phyloP scores from a whole-genome alignment of 2,329 filamentous ascomycete species.

The Talaromyces marneffei region DNA sequence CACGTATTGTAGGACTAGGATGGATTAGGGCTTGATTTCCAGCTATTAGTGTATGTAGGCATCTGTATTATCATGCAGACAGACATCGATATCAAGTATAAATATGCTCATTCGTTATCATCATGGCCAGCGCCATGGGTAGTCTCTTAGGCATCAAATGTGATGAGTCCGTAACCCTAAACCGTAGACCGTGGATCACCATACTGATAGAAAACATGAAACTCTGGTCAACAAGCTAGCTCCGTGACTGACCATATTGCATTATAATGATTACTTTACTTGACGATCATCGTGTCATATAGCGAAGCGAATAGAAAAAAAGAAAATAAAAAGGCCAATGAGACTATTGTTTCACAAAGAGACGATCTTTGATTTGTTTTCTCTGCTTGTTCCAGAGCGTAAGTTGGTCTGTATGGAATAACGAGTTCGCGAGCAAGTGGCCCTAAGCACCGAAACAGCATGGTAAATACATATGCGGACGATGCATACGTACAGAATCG shows the following conservation, averaged over 20 bases:
- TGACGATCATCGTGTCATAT: neutral
- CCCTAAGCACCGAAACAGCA: neutral
- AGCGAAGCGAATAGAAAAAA: neutral
- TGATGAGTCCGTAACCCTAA: neutral
- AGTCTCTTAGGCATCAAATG: neutral
- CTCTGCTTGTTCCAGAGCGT: neutral
- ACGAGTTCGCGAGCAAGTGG: neutral
- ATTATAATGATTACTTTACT: neutral
- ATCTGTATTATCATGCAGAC: neutral
- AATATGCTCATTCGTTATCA: neutral
- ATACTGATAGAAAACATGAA: neutral
- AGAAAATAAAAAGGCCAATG: neutral
- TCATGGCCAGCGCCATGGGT: neutral
- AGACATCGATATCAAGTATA: neutral
- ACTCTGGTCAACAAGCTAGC: neutral
- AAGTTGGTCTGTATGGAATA: neutral
- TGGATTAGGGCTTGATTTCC: neutral
- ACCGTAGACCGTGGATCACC: neutral
- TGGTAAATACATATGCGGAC: neutral
- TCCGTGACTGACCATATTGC: neutral
- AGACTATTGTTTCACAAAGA: constrained; percentile 6
- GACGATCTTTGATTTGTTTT: constrained; percentile 1
- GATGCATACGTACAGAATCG: neutral
- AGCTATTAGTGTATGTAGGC: neutral
- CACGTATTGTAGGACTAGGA: neutral